Conservation (phyloP, 768 basidiomycete species). For the Clathrus columnatus region DNA sequence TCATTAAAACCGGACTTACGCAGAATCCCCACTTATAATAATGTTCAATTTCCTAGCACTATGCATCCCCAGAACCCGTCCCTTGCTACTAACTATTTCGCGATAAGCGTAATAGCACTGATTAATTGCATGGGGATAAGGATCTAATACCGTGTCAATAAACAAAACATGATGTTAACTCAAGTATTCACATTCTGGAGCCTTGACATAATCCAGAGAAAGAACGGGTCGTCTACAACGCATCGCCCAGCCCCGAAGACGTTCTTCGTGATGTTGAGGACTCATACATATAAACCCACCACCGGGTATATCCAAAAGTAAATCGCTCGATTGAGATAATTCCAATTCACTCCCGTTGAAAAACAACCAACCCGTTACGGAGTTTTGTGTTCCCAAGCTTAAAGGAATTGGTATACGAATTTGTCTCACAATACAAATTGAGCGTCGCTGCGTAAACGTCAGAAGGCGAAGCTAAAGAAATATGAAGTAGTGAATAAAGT, state of each 20-base stretch:
- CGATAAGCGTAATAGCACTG: slow-evolving; percentile 89
- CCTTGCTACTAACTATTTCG: slow-evolving; percentile 70
- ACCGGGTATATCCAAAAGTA: slow-evolving; percentile 90
- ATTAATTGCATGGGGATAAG: slow-evolving; percentile 94
- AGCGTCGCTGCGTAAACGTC: slow-evolving; percentile 44
- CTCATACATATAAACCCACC: slow-evolving; percentile 96
- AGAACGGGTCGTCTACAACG: slow-evolving; percentile 72
- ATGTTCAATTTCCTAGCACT: slow-evolving; percentile 71
- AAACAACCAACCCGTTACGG: slow-evolving; percentile 77
- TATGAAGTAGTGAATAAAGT: slow-evolving; percentile 4
- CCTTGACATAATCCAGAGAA: slow-evolving; percentile 90
- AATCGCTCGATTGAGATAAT: slow-evolving; percentile 58
- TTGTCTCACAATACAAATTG: slow-evolving; percentile 56
- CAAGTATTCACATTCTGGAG: slow-evolving; percentile 73
- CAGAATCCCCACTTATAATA: slow-evolving; percentile 90
- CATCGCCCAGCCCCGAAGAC: slow-evolving; percentile 78
- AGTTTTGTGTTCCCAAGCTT: slow-evolving; percentile 66
- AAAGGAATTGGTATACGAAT: slow-evolving; percentile 77
- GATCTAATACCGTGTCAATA: slow-evolving; percentile 49
- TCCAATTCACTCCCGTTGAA: slow-evolving; percentile 62
- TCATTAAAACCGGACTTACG: slow-evolving; percentile 47
- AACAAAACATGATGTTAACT: too few relatives aligned
- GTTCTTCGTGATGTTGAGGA: slow-evolving; percentile 94
- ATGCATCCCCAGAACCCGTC: slow-evolving; percentile 78
- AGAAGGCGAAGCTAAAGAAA: slow-evolving; percentile 55